Conservation (phyloP, 2,329 filamentous ascomycete genomes). For the Diplodia corticola region DNA sequence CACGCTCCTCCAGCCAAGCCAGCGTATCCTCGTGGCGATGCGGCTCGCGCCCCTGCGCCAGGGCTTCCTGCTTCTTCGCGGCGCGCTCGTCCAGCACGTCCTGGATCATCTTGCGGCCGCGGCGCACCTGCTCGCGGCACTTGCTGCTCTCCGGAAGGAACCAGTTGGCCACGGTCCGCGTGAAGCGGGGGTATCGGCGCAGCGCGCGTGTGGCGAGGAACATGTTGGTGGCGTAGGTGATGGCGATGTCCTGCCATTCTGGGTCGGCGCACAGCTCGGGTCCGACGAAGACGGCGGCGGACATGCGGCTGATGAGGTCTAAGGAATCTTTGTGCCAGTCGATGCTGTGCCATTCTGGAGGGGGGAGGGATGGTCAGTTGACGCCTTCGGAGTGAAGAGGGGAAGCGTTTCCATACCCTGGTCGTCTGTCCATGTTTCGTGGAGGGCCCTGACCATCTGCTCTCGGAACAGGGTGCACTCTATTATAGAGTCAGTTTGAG, state of each 20-base stretch:
- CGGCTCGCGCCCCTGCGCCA: background rate
- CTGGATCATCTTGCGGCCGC: slow-evolving; percentile 36
- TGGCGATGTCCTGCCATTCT: slow-evolving; percentile 40
- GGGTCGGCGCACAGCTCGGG: slow-evolving; percentile 39
- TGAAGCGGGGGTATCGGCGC: slow-evolving; percentile 36
- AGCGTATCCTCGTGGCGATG: background rate
- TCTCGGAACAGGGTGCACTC: background rate
- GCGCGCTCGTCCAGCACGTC: slow-evolving; percentile 27
- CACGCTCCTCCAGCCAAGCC: background rate
- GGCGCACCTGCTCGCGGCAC: slow-evolving; percentile 42
- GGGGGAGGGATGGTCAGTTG: background rate
- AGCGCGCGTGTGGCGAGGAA: slow-evolving; percentile 37
- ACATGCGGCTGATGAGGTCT: background rate
- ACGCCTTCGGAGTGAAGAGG: background rate
- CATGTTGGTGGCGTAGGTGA: slow-evolving; percentile 39
- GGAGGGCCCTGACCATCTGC: background rate
- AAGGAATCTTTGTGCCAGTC: background rate
- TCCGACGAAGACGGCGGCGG: slow-evolving; percentile 2
- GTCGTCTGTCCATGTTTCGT: background rate
- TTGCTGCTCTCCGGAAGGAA: slow-evolving; percentile 36
- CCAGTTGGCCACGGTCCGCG: slow-evolving; percentile 33
- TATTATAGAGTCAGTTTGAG: background rate
- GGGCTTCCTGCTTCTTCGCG: background rate
- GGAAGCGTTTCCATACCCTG: background rate
- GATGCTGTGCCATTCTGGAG: background rate